Base-by-base conservation (phyloP, 192 early-diverging fungal genomes). In the Oehlia diaphana region DNA sequence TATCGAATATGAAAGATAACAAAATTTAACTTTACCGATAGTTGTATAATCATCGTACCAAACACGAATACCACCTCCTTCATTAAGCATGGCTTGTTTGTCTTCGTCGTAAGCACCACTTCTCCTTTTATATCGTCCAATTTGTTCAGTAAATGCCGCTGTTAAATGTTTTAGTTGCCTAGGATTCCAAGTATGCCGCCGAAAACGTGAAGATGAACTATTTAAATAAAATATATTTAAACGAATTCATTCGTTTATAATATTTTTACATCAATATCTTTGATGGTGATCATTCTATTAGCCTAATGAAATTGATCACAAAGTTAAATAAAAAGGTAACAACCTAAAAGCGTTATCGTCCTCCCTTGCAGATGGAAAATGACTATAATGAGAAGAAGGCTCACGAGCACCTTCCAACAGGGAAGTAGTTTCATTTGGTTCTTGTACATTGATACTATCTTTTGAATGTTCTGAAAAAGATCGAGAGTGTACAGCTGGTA, bases 41-140 rank as follows among this genome's bases (percentile, higher is more conserved):
- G 90, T 91, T 23, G 89, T 88, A 81, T 90, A 91, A 81, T 91
- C 89, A 70, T 91, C 89, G 76, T 91, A 91, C 42, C 87, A 89
- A 14, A 91, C 82, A 68, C 90, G 86, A 42, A 91, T 81, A 62
- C 90, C 89, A 21, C 86, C 83, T 35, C 83, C 85, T 74, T 90
- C 90, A 64, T 86, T 83, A 19, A 89, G 81, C 14, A 90, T 63
- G 13, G 77, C 87, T 74, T 87, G 84, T 37, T 74, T 81, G 31
- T 87, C 87, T 71, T 88, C 87, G 67, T 88, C 87, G 67, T 90
- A 88, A 67, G 39, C 71, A 4, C 83, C 83, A 61, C 78, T 85
- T 39, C 86, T 77, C 44, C 83, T 81, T 49, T 42, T 72, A 50
- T 49, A 72, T 23, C 44, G 70, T 23, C 16, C 10, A 28, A 65